phyloP scores from a whole-genome alignment of 768 basidiomycete genomes.

The Pleurotus giganteus region DNA sequence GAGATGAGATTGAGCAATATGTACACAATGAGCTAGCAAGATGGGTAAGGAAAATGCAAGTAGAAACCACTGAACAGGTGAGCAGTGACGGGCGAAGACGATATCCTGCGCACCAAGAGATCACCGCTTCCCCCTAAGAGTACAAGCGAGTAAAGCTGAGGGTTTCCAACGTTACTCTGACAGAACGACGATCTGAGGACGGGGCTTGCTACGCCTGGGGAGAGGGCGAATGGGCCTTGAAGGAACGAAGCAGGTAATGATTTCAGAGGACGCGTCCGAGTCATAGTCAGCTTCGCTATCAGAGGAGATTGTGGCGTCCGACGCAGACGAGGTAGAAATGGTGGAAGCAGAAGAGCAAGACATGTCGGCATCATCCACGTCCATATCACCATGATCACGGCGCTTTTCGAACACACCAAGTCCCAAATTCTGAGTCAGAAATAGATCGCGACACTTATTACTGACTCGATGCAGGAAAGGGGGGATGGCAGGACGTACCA shows the following conservation, averaged over 20 bases:
- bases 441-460: background rate
- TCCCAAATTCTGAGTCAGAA: slow-evolving; percentile 51
- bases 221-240: slow-evolving; percentile 8
- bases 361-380: slow-evolving; percentile 26
- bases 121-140: background rate
- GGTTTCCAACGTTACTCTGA: background rate
- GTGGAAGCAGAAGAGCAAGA: slow-evolving; percentile 14
- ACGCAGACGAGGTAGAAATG: background rate
- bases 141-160: background rate
- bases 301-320: background rate
- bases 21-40: background rate
- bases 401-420: slow-evolving; percentile 54
- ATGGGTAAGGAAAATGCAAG: background rate
- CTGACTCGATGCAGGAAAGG: background rate
- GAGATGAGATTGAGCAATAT: slow-evolving; percentile 11
- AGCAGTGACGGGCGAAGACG: background rate
- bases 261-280: slow-evolving; percentile 10
- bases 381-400: slow-evolving; percentile 15
- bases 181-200: slow-evolving; percentile 8
- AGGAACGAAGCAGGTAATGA: slow-evolving; percentile 8
- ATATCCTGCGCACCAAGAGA: slow-evolving; percentile 3
- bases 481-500: slow-evolving; percentile 38
- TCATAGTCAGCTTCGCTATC: slow-evolving; percentile 4
- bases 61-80: background rate
- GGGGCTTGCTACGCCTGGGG: slow-evolving; percentile 5